Evolutionary conservation across 306 rosid genomes (phyloP).

Genomic region (Biancaea sappan): DNA sequence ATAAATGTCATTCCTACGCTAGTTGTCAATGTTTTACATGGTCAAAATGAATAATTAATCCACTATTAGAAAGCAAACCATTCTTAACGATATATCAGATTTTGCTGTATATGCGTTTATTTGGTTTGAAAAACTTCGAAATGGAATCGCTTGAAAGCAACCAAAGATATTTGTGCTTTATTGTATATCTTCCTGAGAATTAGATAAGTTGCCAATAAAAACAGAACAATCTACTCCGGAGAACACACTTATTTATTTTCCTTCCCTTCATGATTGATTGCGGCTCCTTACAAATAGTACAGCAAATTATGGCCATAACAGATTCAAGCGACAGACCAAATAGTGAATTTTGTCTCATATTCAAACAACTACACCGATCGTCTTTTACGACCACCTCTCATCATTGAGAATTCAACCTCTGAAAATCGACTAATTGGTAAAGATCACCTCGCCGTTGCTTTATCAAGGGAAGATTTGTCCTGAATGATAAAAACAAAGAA

Average conservation of each 20-base stretch:
- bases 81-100: neutral
- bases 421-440: conserved; percentile 89
- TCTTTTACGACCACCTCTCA: neutral
- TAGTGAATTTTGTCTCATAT: conserved; percentile 7
- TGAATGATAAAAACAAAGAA: conserved; percentile 41
- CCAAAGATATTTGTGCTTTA: neutral
- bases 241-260: neutral
- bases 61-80: neutral
- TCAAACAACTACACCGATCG: neutral
- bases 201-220: neutral
- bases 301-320: conserved; percentile 12
- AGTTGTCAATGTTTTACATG: neutral
- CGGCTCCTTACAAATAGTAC: conserved; percentile 23
- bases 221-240: conserved; percentile 12
- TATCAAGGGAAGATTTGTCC: conserved; percentile 78
- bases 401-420: conserved; percentile 70
- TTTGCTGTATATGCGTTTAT: neutral
- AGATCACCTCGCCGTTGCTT: conserved; percentile 96
- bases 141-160: neutral
- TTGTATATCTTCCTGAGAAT: neutral
- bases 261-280: conserved; percentile 6
- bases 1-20: too few species aligned
- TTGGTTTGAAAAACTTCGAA: neutral
- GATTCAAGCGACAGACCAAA: conserved; percentile 1
- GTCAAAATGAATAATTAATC: neutral